Evolutionary conservation across 2,329 filamentous ascomycete genomes (phyloP), one percentile per base, ranked within the genome.

Genomic region (Penicillium sp.): DNA sequence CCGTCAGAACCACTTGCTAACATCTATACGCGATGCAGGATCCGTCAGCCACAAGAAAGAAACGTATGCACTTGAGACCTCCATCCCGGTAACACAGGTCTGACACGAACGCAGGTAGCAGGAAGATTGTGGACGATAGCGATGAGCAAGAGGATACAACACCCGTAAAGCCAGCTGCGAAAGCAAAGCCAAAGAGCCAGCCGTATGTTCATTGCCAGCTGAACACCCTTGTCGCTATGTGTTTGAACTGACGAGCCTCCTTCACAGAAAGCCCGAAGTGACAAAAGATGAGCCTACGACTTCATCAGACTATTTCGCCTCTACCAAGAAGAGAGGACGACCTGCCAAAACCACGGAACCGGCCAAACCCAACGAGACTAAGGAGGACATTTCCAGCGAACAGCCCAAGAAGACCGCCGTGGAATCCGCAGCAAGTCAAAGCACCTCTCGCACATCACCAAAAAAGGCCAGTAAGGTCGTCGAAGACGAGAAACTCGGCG

Each of bases 51-150:
- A 53, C 68, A 21, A 67, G 69, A 45, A 74, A 71, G 58, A 71
- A 69, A 56, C 68, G 74, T 73, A 71, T 56, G 71, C 8, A 9
- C 22, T 16, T n/a, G 41, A 34, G 9, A 22, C 34, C 39, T 34
- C 14, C 16, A 38, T 18, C 24, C 9, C 5, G 3, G 7, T 22
- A 47, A 9, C n/a, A 39, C 31, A 45, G 56, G 32, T 59, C 57
- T 53, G 51, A 57, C 45, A 3, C 47, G 58, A 46, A 11, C 8
- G 53, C 56, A 77, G 74, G 74, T 21, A 79, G 73, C 46, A 84
- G 88, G 53, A 92, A 88, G 66, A 83, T 96, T 34, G 77, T 94
- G 44, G 85, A 92, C 57, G 91, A 96, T 58, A 93, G 90, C 60
- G 88, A 89, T 41, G 89, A 92, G 52, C 90, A 92, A 29, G 88